phyloP scores from a whole-genome alignment of 2,329 filamentous ascomycete genomes.

The Metarhizium album region DNA sequence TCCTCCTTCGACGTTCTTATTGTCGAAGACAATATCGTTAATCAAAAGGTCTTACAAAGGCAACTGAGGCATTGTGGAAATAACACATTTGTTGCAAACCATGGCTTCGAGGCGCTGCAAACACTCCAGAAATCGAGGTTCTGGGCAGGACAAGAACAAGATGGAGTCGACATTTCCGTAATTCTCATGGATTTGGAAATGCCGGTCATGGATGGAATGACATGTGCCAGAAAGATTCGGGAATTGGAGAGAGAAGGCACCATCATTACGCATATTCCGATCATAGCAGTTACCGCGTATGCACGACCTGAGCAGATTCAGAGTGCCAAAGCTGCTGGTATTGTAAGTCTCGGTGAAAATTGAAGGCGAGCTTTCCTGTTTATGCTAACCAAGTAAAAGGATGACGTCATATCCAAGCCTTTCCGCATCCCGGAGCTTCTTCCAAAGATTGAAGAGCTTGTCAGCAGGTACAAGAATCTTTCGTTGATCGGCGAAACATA shows the following conservation, averaged over 20 bases:
- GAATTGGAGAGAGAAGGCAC: constrained; percentile 52
- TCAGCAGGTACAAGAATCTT: constrained; percentile 27
- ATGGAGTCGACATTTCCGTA: constrained; percentile 47
- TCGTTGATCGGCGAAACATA: constrained; percentile 13
- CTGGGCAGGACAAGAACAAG: constrained; percentile 37
- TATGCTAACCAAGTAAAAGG: constrained; percentile 25
- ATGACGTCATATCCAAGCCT: constrained; percentile 70
- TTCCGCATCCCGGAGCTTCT: constrained; percentile 65
- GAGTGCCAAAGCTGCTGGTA: constrained; percentile 59
- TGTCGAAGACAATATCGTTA: constrained; percentile 59
- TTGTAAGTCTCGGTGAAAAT: constrained; percentile 39
- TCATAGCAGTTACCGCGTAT: constrained; percentile 77
- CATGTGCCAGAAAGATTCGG: constrained; percentile 59
- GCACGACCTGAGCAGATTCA: constrained; percentile 64
- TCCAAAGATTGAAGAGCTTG: constrained; percentile 52
- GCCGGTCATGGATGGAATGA: constrained; percentile 75
- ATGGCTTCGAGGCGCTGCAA: constrained; percentile 52
- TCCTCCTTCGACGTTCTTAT: constrained; percentile 46
- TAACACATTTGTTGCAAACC: constrained; percentile 51
- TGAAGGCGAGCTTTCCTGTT: background rate
- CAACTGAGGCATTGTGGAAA: constrained; percentile 52
- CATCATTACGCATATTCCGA: constrained; percentile 57
- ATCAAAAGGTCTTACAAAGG: constrained; percentile 52
- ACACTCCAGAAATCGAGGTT: constrained; percentile 44
- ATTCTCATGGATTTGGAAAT: constrained; percentile 77